A percentile compares a stretch with the other conserved stretches of the same genome.
These are phyloP conservation scores for Funneliformis geosporum DNA, from an alignment of 192 early-diverging fungal species.

Conservation along the genomic window DNA sequence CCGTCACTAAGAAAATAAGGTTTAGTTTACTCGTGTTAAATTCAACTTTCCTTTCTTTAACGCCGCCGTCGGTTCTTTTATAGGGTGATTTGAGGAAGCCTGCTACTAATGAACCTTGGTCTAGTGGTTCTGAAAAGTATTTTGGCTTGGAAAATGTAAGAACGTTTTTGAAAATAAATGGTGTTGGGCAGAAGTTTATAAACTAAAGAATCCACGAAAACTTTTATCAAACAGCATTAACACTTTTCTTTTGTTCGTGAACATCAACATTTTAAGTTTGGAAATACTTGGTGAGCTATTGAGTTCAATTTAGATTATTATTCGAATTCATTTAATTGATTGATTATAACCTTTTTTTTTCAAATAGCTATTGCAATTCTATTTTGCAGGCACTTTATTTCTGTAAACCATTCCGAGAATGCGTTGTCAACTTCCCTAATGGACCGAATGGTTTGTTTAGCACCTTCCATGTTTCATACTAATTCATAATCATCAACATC, in stretches of 20 bases:
- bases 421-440: constrained; percentile 76
- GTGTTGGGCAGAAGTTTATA: background rate
- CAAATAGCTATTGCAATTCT: constrained; percentile 87
- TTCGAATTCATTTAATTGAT: background rate
- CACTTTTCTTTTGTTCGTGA: background rate
- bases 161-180: background rate
- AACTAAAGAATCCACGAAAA: background rate
- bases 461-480: constrained; percentile 14
- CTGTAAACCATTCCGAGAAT: constrained; percentile 92
- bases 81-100: constrained; percentile 11
- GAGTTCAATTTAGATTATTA: background rate
- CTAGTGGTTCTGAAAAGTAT: constrained; percentile 28
- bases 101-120: constrained; percentile 9
- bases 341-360: background rate
- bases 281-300: constrained; percentile 27
- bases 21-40: background rate
- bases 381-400: constrained; percentile 96
- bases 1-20: background rate
- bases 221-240: background rate
- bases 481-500: constrained; percentile 42
- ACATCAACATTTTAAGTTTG: constrained; percentile 7
- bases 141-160: constrained; percentile 34
- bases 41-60: background rate
- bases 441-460: constrained; percentile 23
- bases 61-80: background rate